Evolutionary conservation across 257 asterid species (phyloP).

Genomic region (Lycium barbarum): DNA sequence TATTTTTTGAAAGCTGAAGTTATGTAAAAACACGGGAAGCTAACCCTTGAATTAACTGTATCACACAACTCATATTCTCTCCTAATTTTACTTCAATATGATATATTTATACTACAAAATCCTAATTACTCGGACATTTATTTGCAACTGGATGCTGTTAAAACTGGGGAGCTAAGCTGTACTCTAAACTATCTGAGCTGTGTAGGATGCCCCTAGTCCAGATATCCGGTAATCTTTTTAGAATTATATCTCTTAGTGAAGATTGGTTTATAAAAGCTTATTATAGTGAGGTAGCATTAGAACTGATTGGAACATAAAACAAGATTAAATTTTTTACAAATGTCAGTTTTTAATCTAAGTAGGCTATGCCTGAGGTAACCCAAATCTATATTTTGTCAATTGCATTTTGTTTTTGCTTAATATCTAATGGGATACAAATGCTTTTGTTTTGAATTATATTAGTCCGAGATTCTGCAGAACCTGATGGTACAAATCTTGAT

Average conservation of each 20-base stretch:
- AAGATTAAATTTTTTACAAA: not conserved
- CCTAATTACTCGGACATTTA: conserved; percentile 24
- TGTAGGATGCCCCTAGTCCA: not conserved
- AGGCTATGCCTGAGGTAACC: not conserved
- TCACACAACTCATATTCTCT: not conserved
- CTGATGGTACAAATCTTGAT: conserved; percentile 12
- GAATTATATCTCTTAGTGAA: not conserved
- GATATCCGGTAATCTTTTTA: not conserved
- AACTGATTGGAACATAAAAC: conserved; percentile 27
- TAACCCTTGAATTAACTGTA: conserved; percentile 11
- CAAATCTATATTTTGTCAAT: not conserved
- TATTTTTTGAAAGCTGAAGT: conserved; percentile 15
- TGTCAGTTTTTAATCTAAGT: conserved; percentile 2
- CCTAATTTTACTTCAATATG: conserved; percentile 12
- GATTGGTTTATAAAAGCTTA: not conserved
- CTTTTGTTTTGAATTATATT: not conserved
- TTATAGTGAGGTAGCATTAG: conserved; percentile 15
- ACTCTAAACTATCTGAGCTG: conserved; percentile 21
- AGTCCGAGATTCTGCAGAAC: not conserved
- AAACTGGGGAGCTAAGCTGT: not conserved
- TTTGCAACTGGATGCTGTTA: conserved; percentile 13
- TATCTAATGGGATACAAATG: not conserved
- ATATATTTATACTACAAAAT: not conserved
- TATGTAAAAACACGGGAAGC: conserved; percentile 3
- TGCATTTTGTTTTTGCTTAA: not conserved